Percentiles rank a stretch among this genome's conserved stretches.
These are phyloP conservation scores for Psilocybe tampanensis DNA, from an alignment of 768 basidiomycete genomes.

Conservation along the genomic window DNA sequence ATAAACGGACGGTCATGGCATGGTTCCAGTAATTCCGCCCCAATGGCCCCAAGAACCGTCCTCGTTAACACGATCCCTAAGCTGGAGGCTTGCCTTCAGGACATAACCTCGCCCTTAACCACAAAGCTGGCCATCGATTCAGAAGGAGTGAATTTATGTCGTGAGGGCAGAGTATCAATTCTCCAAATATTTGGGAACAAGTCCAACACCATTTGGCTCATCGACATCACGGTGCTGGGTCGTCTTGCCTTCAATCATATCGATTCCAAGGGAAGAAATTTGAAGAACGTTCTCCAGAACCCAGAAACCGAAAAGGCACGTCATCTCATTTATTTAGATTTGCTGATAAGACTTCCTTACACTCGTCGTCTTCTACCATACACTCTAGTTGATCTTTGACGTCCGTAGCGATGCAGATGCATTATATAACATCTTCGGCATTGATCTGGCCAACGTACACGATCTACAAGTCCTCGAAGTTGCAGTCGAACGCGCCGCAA, in stretches of 20 bases:
- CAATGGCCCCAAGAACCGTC: slow-evolving; percentile 1
- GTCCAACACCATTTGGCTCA: slow-evolving; percentile 32
- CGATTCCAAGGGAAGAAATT: slow-evolving; percentile 18
- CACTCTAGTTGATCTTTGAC: slow-evolving; percentile 35
- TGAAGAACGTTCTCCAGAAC: slow-evolving; percentile 12
- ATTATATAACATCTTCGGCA: slow-evolving; percentile 27
- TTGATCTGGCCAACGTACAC: slow-evolving; percentile 29
- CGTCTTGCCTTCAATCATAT: slow-evolving; percentile 28
- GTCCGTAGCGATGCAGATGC: slow-evolving; percentile 39
- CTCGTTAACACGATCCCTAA: slow-evolving; percentile 17
- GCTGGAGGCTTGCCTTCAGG: slow-evolving; percentile 17
- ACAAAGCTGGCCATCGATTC: slow-evolving; percentile 34
- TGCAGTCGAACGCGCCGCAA: slow-evolving; percentile 27
- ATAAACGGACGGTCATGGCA: no score
- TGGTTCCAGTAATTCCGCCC: no score
- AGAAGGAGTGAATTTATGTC: slow-evolving; percentile 35
- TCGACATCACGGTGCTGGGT: slow-evolving; percentile 35
- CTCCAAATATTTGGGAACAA: slow-evolving; percentile 29
- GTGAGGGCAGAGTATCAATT: slow-evolving; percentile 30
- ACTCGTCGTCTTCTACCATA: not conserved
- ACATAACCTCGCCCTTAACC: slow-evolving; percentile 7
- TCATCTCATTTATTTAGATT: not conserved
- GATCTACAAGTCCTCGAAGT: slow-evolving; percentile 38
- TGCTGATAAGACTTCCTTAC: not conserved
- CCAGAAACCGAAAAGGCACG: slow-evolving; percentile 9